phyloP scores from a whole-genome alignment of 805 yeast genomes.

The Dipodascopsis tothii region DNA sequence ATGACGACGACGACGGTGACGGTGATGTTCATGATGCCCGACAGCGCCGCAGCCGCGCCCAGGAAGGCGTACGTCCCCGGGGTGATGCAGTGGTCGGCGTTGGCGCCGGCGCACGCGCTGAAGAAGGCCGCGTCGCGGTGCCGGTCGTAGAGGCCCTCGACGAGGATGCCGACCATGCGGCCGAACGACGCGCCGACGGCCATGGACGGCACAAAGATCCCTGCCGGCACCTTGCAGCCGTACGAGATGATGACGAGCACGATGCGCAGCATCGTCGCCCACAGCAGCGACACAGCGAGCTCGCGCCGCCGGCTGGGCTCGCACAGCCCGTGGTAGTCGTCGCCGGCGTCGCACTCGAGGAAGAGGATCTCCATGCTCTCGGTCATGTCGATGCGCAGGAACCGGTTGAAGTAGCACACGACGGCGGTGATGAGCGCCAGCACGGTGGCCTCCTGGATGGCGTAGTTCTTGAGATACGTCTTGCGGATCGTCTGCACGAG shows the following conservation, averaged over 20 bases:
- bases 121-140: conserved; percentile 36
- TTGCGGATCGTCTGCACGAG: conserved; percentile 72
- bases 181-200: conserved; percentile 96
- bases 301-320: conserved; percentile 15
- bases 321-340: conserved; percentile 32
- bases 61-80: conserved; percentile 93
- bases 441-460: conserved; percentile 62
- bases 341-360: conserved; percentile 62
- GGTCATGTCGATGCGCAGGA: conserved; percentile 83
- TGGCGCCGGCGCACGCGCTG: conserved; percentile 37
- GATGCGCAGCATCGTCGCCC: conserved; percentile 69
- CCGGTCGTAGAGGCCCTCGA: conserved; percentile 44
- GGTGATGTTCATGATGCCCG: conserved; percentile 90
- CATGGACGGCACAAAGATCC: conserved; percentile 94
- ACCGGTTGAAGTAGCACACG: conserved; percentile 70
- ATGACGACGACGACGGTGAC: conserved; percentile 89
- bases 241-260: conserved; percentile 73
- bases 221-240: conserved; percentile 91
- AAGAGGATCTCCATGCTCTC: conserved; percentile 86
- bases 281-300: conserved; percentile 46
- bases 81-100: conserved; percentile 51
- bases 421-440: conserved; percentile 64
- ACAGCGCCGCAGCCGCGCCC: conserved; percentile 91
- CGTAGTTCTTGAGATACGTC: conserved; percentile 48
- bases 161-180: conserved; percentile 67